phyloP scores from a whole-genome alignment of 352 stramenopile genomes.

The Globisporangium emineosum region DNA sequence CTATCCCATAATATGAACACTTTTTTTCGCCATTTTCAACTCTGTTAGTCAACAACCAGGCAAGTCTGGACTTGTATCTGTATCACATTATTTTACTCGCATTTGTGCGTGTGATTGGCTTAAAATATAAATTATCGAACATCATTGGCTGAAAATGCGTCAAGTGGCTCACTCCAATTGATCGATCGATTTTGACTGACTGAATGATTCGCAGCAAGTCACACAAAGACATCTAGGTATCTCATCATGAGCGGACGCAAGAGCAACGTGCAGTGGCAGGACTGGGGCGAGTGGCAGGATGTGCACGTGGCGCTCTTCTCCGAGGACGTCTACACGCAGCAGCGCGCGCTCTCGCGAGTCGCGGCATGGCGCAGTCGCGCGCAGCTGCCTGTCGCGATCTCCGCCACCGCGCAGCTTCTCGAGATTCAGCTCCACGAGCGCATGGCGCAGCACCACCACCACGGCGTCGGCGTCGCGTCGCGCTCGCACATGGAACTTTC shows the following conservation, averaged over 20 bases:
- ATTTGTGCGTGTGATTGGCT: conserved; percentile 6
- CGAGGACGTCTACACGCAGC: conserved; percentile 38
- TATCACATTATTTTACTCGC: too few species aligned
- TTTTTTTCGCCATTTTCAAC: not conserved
- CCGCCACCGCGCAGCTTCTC: conserved; percentile 69
- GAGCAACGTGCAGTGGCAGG: conserved; percentile 50
- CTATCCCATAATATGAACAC: conserved; percentile 15
- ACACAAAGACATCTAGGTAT: not conserved
- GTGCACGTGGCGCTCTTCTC: conserved; percentile 63
- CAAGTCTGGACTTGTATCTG: too few species aligned
- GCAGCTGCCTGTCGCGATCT: conserved; percentile 76
- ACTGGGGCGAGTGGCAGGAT: conserved; percentile 77
- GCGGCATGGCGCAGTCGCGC: conserved; percentile 64
- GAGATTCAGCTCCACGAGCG: conserved; percentile 74
- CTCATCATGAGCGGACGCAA: conserved; percentile 44
- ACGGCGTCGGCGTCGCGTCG: conserved; percentile 62
- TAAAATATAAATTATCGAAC: conserved; percentile 1
- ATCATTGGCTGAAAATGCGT: conserved; percentile 3
- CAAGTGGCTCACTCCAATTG: not conserved
- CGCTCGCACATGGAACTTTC: conserved; percentile 81
- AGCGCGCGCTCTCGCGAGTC: conserved; percentile 57
- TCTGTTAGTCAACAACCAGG: too few species aligned
- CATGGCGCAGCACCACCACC: conserved; percentile 61
- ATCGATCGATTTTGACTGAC: not conserved
- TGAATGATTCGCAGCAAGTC: conserved; percentile 3